These are phyloP conservation scores for Lactarius hengduanensis DNA, from an alignment of 768 basidiomycete species.

Conservation along the genomic window DNA sequence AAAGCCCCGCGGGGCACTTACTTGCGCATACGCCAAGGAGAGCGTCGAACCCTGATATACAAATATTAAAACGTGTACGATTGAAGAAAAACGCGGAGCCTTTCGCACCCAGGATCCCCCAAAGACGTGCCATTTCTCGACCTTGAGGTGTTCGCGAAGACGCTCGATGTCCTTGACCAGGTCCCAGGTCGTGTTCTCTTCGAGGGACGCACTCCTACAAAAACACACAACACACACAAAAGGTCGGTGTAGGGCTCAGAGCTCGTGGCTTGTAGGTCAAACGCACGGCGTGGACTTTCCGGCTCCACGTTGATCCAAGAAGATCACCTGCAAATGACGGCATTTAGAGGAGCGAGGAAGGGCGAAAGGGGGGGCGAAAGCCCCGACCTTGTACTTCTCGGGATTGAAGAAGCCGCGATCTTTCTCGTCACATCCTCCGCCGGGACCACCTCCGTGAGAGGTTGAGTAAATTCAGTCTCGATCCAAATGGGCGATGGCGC, in stretches of 20 bases:
- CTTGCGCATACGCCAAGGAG: constrained; percentile 83
- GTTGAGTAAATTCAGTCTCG: not conserved
- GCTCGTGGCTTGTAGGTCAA: not conserved
- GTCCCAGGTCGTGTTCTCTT: constrained; percentile 94
- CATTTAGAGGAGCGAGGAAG: not conserved
- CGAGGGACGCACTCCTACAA: constrained; percentile 63
- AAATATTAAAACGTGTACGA: not conserved
- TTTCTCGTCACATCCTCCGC: constrained; percentile 64
- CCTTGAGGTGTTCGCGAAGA: constrained; percentile 66
- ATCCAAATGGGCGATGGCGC: not conserved
- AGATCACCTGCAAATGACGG: constrained; percentile 55
- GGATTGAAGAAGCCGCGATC: constrained; percentile 86
- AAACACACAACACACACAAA: constrained; percentile 9
- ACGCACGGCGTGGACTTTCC: constrained; percentile 84
- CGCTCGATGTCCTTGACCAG: constrained; percentile 88
- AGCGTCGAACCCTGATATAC: constrained; percentile 74
- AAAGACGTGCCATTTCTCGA: constrained; percentile 93
- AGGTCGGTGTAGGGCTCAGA: constrained; percentile 2
- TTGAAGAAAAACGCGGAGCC: not conserved
- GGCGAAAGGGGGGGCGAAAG: not conserved
- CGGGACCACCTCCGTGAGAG: constrained; percentile 62
- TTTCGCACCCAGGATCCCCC: constrained; percentile 83
- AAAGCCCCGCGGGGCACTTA: constrained; percentile 30
- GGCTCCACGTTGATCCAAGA: constrained; percentile 88
- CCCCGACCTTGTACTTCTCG: constrained; percentile 69